Base-by-base conservation (phyloP, 495 filamentous ascomycete species). In the Penicillium manginii region DNA sequence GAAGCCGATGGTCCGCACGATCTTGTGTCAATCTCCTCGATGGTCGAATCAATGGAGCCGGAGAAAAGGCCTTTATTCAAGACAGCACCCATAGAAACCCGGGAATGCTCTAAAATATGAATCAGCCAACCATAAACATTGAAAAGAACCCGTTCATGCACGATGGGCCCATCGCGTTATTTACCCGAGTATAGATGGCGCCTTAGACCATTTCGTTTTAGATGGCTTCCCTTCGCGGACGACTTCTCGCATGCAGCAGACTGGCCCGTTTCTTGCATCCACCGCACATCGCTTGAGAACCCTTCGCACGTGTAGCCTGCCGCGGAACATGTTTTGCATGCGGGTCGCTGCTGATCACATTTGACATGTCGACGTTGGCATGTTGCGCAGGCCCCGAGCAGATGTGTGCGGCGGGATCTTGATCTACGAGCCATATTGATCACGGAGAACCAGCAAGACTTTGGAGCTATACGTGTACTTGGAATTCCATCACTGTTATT, bases 311-410 rank as follows among this genome's bases (percentile, higher is more conserved):
- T 22, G n/a, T 65, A 43, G 0, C 66, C 69, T 12, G 59, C 42
- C 2, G 60, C 50, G 0, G 26, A 48, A 52, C 71, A 73, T 10
- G 52, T 65, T 10, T 57, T 47, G 31, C 74, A 77, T 15, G 53
- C 18, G 4, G 74, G 74, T n/a, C 65, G 62, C 15, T 59, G 53
- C 54, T 73, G 70, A 60, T 77, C 72, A 51, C 74, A 67, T 59
- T 51, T 60, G 26, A 59, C 23, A 52, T 23, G 56, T 66, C 78
- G 31, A 29, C 46, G 45, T 26, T 46, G 6, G 22, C 54, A 57
- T 17, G 54, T 50, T 43, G 40, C 40, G 17, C 40, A 15, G 15
- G 40, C 40, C 17, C 40, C 40, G 17, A 43, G 40, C 17, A 43
- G 40, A 43, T 43, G 40, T 18, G 40, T 43, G 18, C 40, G 40